Percentiles rank a stretch among this genome's conserved stretches.
These are phyloP conservation scores for Penicillium herquei DNA, from an alignment of 495 filamentous ascomycete species.

Conservation along the genomic window DNA sequence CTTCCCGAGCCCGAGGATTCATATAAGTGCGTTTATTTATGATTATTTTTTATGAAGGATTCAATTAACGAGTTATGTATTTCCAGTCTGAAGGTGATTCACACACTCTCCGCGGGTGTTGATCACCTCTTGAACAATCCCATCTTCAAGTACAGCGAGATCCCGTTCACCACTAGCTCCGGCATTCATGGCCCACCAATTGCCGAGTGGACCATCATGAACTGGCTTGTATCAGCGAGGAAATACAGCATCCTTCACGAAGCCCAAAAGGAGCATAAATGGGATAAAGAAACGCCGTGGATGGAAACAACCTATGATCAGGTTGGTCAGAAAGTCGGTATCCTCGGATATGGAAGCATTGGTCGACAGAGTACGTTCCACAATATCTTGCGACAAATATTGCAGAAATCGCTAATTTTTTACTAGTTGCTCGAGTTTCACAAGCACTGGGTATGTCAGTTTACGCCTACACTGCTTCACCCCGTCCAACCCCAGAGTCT, in stretches of 20 bases:
- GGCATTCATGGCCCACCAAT: slow-evolving; percentile 85
- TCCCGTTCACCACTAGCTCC: slow-evolving; percentile 68
- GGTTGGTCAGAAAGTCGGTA: slow-evolving; percentile 60
- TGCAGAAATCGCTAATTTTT: slow-evolving; percentile 1
- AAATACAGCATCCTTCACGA: slow-evolving; percentile 48
- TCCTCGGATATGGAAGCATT: slow-evolving; percentile 84
- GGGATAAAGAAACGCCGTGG: slow-evolving; percentile 25
- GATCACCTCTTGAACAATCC: slow-evolving; percentile 64
- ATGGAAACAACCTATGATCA: slow-evolving; percentile 42
- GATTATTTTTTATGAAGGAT: neutral
- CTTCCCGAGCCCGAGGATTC: slow-evolving; percentile 44
- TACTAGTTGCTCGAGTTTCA: slow-evolving; percentile 59
- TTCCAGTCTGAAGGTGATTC: slow-evolving; percentile 65
- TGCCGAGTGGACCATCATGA: slow-evolving; percentile 69
- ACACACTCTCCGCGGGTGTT: slow-evolving; percentile 71
- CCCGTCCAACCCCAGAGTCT: slow-evolving; percentile 52
- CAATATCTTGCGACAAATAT: neutral
- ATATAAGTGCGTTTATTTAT: slow-evolving; percentile 5
- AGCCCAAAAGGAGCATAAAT: slow-evolving; percentile 42
- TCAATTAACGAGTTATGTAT: neutral
- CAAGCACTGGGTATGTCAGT: slow-evolving; percentile 77
- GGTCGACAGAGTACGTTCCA: slow-evolving; percentile 58
- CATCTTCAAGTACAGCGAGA: slow-evolving; percentile 60
- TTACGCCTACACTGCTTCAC: slow-evolving; percentile 74
- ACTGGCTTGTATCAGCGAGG: slow-evolving; percentile 54